Conservation (phyloP, 768 basidiomycete genomes). For the Lactarius pseudohatsudake region DNA sequence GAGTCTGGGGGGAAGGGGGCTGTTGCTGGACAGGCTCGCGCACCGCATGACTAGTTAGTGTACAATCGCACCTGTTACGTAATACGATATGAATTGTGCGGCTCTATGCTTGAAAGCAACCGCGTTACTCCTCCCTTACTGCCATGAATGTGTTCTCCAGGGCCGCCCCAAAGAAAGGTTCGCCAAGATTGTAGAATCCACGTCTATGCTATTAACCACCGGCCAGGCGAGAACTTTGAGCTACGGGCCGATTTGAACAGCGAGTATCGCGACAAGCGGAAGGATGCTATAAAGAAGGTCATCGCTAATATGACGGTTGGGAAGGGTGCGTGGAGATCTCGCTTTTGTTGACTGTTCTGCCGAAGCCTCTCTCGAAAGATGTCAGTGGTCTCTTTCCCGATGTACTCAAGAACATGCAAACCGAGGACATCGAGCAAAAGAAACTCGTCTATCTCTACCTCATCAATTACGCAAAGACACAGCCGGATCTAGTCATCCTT, state of each 20-base stretch:
- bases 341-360: not conserved
- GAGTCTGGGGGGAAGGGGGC: constrained; percentile 54
- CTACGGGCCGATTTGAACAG: constrained; percentile 96
- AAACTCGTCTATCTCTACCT: constrained; percentile 99
- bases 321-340: constrained; percentile 63
- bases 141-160: constrained; percentile 29
- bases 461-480: constrained; percentile 99
- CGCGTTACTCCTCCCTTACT: not conserved
- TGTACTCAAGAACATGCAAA: constrained; percentile 99
- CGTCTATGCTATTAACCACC: constrained; percentile 8
- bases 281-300: constrained; percentile 97
- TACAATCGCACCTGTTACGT: not conserved
- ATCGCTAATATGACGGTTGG: constrained; percentile 99
- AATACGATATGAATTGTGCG: not conserved
- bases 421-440: constrained; percentile 99
- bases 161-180: constrained; percentile 34
- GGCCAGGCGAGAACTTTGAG: constrained; percentile 90
- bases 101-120: not conserved
- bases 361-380: constrained; percentile 45
- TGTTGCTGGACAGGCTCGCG: constrained; percentile 41
- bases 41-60: constrained; percentile 40
- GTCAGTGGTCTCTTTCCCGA: constrained; percentile 96
- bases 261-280: constrained; percentile 91
- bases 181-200: not conserved
- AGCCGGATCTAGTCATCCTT: constrained; percentile 97